phyloP scores from a whole-genome alignment of 2,329 filamentous ascomycete genomes.

The Epichloe gansuensis region DNA sequence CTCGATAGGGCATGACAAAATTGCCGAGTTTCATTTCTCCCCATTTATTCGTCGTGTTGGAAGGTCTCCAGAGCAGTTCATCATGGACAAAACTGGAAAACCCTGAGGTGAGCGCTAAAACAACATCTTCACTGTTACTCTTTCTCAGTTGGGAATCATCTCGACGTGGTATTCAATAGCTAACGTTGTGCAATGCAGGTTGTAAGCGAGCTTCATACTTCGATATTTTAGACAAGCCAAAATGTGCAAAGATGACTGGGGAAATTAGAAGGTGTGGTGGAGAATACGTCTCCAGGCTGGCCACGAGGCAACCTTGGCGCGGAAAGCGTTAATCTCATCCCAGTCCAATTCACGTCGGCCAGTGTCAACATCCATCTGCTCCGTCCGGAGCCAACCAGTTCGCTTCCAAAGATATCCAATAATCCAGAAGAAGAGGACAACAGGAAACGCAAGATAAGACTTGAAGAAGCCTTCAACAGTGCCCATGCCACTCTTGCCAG shows the following conservation, averaged over 20 bases:
- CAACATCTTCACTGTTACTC: background rate
- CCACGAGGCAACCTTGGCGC: conserved; percentile 35
- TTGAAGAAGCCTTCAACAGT: conserved; percentile 42
- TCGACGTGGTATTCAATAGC: conserved; percentile 13
- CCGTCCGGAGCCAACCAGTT: conserved; percentile 42
- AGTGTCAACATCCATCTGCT: conserved; percentile 56
- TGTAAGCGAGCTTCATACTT: background rate
- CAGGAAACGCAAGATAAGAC: conserved; percentile 39
- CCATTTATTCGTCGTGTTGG: background rate
- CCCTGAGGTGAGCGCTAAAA: background rate
- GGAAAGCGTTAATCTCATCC: conserved; percentile 47
- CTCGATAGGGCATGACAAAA: no score
- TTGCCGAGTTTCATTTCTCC: no score
- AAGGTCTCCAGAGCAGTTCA: background rate
- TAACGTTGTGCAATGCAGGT: conserved; percentile 10
- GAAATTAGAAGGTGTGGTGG: conserved; percentile 25
- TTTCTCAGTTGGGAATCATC: background rate
- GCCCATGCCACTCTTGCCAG: conserved; percentile 20
- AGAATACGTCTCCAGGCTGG: conserved; percentile 36
- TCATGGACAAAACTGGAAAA: background rate
- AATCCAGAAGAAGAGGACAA: conserved; percentile 44
- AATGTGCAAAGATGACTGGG: no score
- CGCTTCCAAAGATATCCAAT: conserved; percentile 56
- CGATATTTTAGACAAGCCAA: background rate
- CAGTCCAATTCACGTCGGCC: conserved; percentile 55